Evolutionary conservation across 23 red algal species (phyloP).

Genomic region (Chondrus crispus): DNA sequence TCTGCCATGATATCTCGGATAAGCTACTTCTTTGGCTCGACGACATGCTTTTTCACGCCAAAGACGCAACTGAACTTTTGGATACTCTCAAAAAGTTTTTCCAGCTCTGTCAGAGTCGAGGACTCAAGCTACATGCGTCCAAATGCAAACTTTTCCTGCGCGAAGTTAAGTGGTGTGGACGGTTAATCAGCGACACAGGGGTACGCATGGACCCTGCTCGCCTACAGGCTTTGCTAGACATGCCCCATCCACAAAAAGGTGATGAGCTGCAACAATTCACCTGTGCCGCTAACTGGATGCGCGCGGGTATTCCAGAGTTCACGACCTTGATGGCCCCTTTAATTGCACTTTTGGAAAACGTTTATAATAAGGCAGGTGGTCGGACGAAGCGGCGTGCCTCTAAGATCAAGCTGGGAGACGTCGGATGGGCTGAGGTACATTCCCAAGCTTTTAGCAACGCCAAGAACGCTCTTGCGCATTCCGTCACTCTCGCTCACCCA

Average conservation of each 20-base stretch:
- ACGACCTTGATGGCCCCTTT: neutral
- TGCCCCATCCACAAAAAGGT: neutral
- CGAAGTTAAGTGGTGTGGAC: neutral
- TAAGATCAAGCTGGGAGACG: neutral
- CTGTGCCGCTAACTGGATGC: slow-evolving; percentile 15
- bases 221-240: neutral
- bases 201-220: neutral
- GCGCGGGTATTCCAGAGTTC: neutral
- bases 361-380: neutral
- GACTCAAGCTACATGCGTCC: neutral
- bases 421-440: neutral
- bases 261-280: neutral
- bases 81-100: neutral
- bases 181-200: neutral
- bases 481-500: neutral
- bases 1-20: neutral
- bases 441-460: neutral
- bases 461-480: neutral
- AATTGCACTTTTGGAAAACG: neutral
- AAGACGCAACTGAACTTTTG: neutral
- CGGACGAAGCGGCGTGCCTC: neutral
- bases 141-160: neutral
- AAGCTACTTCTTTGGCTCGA: neutral
- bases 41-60: neutral
- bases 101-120: neutral